Evolutionary conservation across 2,329 filamentous ascomycete genomes (phyloP), one percentile per base, ranked within the genome.

Genomic region (Capronia americana): DNA sequence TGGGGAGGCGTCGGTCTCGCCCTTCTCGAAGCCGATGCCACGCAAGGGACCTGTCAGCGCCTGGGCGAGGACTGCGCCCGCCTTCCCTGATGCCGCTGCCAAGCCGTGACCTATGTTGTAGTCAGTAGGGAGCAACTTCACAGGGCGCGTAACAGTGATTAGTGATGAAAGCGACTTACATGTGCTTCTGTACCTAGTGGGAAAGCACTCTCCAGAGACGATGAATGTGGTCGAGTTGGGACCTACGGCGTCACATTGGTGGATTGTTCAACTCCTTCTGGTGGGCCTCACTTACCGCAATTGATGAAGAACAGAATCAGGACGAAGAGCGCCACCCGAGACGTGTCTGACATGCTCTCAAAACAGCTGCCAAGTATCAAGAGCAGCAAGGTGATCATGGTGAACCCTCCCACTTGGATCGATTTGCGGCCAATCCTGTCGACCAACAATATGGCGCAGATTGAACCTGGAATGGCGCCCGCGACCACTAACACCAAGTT

Each of bases 381-480:
- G 74, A 90, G 90, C 6, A 89, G 75, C 41, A 86, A 78, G 0
- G 87, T 89, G 3, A 90, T 80, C n/a, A 89, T 75, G n/a, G 26
- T 32, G 74, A 90, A 90, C 12, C 88, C 87, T 44, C 83, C 74
- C 1, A 90, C 77, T 80, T 88, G 91, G 64, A 94, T 92, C 1
- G 90, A 86, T 81, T 92, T 92, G 73, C 91, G 89, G 61, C 91
- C 91, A 12, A 93, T 73, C 1, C 84, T 90, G 78, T 93, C 91
- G 63, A 92, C 87, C 1, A 86, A 87, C 17, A 87, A 87, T 4
- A 93, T 90, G 0, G 90, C 91, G n/a, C 92, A 85, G 90, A 90
- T 93, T 81, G 93, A 93, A 17, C 91, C 91, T 0, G 91, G 91
- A 11, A 93, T 90, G 51, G 91, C 89, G 63, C 91, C 91, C 2